Conservation (phyloP, 1,284 basidiomycete species). For the Leccinum fallax region DNA sequence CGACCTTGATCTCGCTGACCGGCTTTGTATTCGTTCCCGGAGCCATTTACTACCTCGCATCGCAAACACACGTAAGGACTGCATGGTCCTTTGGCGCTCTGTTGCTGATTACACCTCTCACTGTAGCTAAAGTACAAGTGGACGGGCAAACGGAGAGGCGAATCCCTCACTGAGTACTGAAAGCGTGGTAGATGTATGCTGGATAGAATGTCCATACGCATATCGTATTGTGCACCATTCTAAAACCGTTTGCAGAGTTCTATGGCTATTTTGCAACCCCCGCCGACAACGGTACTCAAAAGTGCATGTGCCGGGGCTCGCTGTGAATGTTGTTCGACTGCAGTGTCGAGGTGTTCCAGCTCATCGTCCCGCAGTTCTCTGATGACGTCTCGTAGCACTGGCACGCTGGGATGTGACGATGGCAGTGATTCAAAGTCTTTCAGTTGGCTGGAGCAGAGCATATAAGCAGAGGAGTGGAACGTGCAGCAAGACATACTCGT, state of each 20-base stretch:
- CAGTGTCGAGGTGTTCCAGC: constrained; percentile 91
- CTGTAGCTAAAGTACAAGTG: constrained; percentile 51
- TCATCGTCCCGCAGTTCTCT: constrained; percentile 94
- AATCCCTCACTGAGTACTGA: constrained; percentile 39
- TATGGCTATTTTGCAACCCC: constrained; percentile 89
- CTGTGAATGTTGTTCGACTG: constrained; percentile 88
- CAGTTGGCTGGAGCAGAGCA: constrained; percentile 59
- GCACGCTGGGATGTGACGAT: constrained; percentile 75
- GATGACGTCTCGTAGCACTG: constrained; percentile 75
- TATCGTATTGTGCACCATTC: constrained; percentile 11
- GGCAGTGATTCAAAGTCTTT: constrained; percentile 65
- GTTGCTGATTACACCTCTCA: constrained; percentile 11
- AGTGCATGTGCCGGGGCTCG: constrained; percentile 91
- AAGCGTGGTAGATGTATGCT: constrained; percentile 1
- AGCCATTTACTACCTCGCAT: constrained; percentile 42
- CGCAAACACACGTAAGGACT: constrained; percentile 41
- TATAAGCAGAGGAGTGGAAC: constrained; percentile 11
- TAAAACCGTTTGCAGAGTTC: constrained; percentile 83
- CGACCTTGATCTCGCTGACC: constrained; percentile 54
- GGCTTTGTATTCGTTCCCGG: constrained; percentile 51
- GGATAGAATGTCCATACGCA: constrained; percentile 1
- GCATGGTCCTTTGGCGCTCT: neutral
- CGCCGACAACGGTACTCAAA: constrained; percentile 82
- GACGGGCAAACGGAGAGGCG: constrained; percentile 48
- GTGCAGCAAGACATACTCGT: constrained; percentile 70